Base-by-base conservation (phyloP, 1,284 basidiomycete species). In the Ustilago curta region DNA sequence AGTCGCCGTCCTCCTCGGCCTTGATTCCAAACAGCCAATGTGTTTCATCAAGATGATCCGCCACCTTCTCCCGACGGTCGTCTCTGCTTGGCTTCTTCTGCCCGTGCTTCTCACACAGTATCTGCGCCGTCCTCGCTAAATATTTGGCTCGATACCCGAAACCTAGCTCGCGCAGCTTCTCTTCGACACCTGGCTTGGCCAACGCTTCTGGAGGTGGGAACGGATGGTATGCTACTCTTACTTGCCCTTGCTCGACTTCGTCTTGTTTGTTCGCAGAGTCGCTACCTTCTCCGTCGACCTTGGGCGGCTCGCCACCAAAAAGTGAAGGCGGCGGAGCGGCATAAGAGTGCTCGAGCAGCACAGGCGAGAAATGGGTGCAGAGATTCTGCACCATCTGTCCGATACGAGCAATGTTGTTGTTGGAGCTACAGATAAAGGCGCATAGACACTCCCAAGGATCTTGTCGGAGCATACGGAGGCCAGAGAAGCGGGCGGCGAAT, bases 91-190 rank as follows among this genome's bases (percentile, higher is more conserved):
- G 16, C 19, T 51, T 9, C 7, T 14, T 21, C 3, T 55, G 32
- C 1, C 43, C 51, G 8, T 76, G 73, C 49, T 39, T 89, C 2
- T 92, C 88, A 25, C 84, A 79, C 2, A 98, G 88, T 87, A 92
- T 91, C 54, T 89, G 88, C 0, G 96, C 91, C 0, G 95, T 94
- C 48, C 89, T 89, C 53, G 93, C 91, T 43, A 99, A 91, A 82
- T 92, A 99, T 51, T 91, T 89, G 0, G 97, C 95, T 39, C 97
- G 91, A 83, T 99, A 99, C 1, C 97, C 97, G 86, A 99, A 99
- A 0, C 96, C 95, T 11, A 99, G 88, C 3, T 89, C 86, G 0
- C 95, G 91, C 18, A 99, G 56, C 59, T 67, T 76, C n/a, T 69
- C 65, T 54, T 84, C 78, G 9, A 84, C 91, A n/a, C 88, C 88